Conservation (phyloP, 495 filamentous ascomycete genomes). For the Aspergillus sclerotiicarbonarius region DNA sequence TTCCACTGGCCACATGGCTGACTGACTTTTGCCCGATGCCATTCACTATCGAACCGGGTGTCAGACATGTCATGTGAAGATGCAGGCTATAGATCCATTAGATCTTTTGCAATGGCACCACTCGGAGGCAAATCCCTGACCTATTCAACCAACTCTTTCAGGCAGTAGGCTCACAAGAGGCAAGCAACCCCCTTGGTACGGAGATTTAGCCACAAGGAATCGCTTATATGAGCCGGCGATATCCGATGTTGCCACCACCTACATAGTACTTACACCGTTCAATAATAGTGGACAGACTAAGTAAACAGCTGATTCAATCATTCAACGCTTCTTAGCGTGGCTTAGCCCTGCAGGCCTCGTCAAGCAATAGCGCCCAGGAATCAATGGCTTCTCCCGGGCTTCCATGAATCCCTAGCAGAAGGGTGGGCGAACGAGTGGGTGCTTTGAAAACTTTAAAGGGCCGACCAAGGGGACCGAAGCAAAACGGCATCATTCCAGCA, state of each 20-base stretch:
- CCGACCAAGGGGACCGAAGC: neutral
- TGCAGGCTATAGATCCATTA: neutral
- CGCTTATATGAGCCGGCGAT: neutral
- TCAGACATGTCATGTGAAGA: neutral
- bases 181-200: neutral
- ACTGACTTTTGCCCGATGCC: neutral
- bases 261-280: no score
- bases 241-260: neutral
- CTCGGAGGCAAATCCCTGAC: neutral
- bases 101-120: neutral
- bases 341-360: neutral
- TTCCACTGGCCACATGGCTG: neutral
- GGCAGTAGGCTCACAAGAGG: neutral
- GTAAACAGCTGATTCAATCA: neutral
- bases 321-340: no score
- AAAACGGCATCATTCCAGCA: neutral
- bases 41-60: neutral
- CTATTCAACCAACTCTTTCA: neutral
- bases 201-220: neutral
- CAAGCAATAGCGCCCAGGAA: neutral
- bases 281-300: neutral
- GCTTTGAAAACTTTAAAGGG: neutral
- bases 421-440: conserved; percentile 1
- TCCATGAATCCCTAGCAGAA: conserved; percentile 24
- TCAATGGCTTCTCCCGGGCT: conserved; percentile 31